Evolutionary conservation across 305 asterid genomes (phyloP).

Genomic region (Fraxinus platypoda): DNA sequence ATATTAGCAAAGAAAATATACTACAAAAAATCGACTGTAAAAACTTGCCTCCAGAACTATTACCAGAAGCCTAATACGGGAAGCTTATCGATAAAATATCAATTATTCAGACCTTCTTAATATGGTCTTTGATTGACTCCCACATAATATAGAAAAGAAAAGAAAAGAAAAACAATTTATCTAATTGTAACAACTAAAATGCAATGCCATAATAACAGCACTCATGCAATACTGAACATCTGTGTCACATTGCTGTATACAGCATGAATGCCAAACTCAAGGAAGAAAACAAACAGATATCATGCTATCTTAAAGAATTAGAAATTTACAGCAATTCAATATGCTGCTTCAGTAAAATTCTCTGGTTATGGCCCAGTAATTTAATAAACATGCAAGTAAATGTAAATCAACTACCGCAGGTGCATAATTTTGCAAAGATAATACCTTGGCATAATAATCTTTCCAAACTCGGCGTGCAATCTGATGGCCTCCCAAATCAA

Average conservation of each 20-base stretch:
- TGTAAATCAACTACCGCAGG: neutral
- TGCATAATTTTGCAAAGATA: neutral
- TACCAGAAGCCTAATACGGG: neutral
- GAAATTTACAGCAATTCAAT: neutral
- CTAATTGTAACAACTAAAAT: neutral
- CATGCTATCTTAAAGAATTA: neutral
- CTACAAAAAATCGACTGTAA: neutral
- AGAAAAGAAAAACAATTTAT: neutral
- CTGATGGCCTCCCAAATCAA: constrained; percentile 96
- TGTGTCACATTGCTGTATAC: neutral
- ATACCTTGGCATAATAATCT: constrained; percentile 95
- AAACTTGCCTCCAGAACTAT: neutral
- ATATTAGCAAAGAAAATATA: neutral
- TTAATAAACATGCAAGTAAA: neutral
- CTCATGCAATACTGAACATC: neutral
- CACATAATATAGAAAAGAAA: neutral
- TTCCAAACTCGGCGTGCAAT: constrained; percentile 97
- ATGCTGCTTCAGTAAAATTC: neutral
- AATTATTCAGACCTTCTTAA: neutral
- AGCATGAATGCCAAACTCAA: neutral
- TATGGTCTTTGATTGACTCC: neutral
- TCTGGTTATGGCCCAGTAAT: neutral
- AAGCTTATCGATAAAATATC: neutral
- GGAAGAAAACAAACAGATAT: neutral
- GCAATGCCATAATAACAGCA: neutral